phyloP scores from a whole-genome alignment of 78 protist species.

The Dictyostelium capitatum region DNA sequence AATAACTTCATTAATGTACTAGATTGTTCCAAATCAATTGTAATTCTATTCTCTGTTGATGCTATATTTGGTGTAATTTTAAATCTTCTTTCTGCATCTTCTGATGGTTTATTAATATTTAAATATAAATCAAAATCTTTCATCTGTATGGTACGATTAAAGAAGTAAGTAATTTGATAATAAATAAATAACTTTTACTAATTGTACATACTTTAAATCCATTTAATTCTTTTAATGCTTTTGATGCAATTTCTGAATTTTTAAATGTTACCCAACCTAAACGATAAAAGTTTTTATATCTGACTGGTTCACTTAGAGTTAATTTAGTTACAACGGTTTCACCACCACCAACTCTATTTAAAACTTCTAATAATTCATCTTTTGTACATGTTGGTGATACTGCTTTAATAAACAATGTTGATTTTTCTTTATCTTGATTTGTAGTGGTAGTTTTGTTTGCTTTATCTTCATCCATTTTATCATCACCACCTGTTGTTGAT shows the following conservation, averaged over 20 bases:
- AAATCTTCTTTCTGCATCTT: slow-evolving; percentile 75
- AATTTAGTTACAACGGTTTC: slow-evolving; percentile 52
- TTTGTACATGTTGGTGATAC: slow-evolving; percentile 82
- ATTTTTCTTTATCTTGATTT: slow-evolving; percentile 26
- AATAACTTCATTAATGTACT: slow-evolving; percentile 33
- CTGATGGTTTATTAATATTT: slow-evolving; percentile 65
- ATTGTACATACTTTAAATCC: slow-evolving; percentile 41
- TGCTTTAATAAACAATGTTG: slow-evolving; percentile 73
- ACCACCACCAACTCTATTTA: slow-evolving; percentile 57
- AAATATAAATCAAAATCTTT: slow-evolving; percentile 66
- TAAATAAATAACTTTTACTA: not conserved
- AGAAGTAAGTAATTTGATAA: not conserved
- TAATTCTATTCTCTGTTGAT: slow-evolving; percentile 68
- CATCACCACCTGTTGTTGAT: not conserved
- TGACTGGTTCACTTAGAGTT: slow-evolving; percentile 69
- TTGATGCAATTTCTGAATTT: slow-evolving; percentile 23
- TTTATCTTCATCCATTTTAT: not conserved
- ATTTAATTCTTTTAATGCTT: slow-evolving; percentile 72
- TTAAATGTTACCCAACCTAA: slow-evolving; percentile 78
- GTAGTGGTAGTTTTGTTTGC: not conserved
- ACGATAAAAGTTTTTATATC: slow-evolving; percentile 76
- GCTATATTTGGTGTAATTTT: slow-evolving; percentile 79
- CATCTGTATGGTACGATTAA: slow-evolving; percentile 13
- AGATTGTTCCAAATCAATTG: slow-evolving; percentile 51
- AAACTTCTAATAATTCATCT: slow-evolving; percentile 75